Evolutionary conservation across 129 eudicot species (phyloP).

Genomic region (Ambrosia artemisiifolia): DNA sequence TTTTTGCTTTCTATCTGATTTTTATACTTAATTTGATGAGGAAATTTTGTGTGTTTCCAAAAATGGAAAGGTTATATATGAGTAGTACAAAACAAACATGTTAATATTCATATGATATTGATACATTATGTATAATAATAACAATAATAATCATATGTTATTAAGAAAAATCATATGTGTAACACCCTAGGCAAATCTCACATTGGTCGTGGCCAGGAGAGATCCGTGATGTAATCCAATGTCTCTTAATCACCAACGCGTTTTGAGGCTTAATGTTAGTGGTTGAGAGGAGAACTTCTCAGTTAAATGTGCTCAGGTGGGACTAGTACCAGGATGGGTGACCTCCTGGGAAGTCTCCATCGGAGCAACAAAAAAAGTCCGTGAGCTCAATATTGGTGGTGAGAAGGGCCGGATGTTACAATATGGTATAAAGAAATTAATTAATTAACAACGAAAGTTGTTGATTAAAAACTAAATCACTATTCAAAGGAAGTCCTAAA

Average conservation of each 20-base stretch:
- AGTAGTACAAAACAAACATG: neutral
- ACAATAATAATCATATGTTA: neutral
- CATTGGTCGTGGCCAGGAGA: too few relatives aligned
- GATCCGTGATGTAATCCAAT: too few relatives aligned
- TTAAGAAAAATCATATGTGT: too few relatives aligned
- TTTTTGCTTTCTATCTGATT: conserved; percentile 10
- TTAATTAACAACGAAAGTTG: neutral
- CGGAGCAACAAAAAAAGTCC: too few relatives aligned
- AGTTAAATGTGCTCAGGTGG: too few relatives aligned
- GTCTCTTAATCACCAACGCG: too few relatives aligned
- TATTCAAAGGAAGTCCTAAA: conserved; percentile 27
- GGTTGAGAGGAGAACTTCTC: too few relatives aligned
- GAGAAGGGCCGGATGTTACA: neutral
- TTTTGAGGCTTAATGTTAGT: too few relatives aligned
- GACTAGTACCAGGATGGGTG: too few relatives aligned
- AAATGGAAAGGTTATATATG: conserved; percentile 20
- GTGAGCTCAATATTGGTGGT: too few relatives aligned
- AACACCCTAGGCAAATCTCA: too few relatives aligned
- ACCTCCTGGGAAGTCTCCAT: too few relatives aligned
- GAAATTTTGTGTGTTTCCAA: conserved; percentile 11
- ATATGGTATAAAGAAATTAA: conserved; percentile 5
- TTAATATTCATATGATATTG: neutral
- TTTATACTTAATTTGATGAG: conserved; percentile 25
- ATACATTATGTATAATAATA: conserved; percentile 14
- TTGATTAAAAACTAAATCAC: neutral